These are phyloP conservation scores for Flaveria ramosissima DNA, from an alignment of 129 eudicot genomes.

Conservation along the genomic window DNA sequence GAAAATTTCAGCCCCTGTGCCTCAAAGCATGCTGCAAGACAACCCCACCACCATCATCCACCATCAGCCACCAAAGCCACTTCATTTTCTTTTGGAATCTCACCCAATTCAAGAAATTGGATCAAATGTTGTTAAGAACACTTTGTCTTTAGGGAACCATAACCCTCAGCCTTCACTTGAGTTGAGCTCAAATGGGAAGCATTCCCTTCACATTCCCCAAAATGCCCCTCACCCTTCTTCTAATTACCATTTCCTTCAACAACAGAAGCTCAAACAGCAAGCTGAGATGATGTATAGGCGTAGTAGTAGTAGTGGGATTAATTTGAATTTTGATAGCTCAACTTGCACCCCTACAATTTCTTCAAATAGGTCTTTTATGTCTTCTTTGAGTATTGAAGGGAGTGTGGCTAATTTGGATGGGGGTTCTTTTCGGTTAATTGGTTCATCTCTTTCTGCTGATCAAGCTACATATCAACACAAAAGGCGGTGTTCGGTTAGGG, in stretches of 20 bases:
- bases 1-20: conserved; percentile 49
- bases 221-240: conserved; percentile 36
- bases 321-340: conserved; percentile 82
- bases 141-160: conserved; percentile 46
- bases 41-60: conserved; percentile 31
- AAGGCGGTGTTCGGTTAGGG: conserved; percentile 70
- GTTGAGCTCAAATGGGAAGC: conserved; percentile 56
- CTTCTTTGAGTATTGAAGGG: conserved; percentile 94
- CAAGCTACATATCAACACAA: conserved; percentile 65
- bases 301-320: conserved; percentile 81
- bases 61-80: conserved; percentile 51
- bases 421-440: conserved; percentile 67
- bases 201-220: conserved; percentile 47
- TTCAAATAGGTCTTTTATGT: conserved; percentile 82
- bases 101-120: conserved; percentile 55
- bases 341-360: conserved; percentile 92
- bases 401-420: conserved; percentile 90
- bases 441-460: conserved; percentile 66
- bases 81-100: conserved; percentile 51
- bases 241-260: conserved; percentile 53
- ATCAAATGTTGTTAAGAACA: conserved; percentile 56
- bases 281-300: conserved; percentile 76
- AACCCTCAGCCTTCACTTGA: conserved; percentile 50
- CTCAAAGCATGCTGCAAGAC: conserved; percentile 63
- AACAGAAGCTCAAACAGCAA: conserved; percentile 60